phyloP scores from a whole-genome alignment of 2,329 filamentous ascomycete genomes.

The Grosmannia penicillata region DNA sequence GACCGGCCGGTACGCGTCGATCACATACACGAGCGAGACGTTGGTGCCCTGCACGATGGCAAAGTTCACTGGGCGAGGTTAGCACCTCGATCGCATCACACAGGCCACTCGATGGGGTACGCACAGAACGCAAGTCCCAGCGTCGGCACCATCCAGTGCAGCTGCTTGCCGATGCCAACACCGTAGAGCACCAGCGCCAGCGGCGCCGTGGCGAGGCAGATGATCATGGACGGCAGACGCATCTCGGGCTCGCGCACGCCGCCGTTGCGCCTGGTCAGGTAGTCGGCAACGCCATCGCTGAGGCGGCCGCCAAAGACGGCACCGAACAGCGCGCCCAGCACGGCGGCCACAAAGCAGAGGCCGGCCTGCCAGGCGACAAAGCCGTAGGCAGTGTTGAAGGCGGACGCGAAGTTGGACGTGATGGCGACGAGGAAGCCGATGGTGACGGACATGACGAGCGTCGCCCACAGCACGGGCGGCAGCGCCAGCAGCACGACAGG shows the following conservation, averaged over 20 bases:
- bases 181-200: constrained; percentile 30
- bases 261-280: constrained; percentile 33
- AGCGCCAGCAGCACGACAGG: constrained; percentile 34
- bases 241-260: constrained; percentile 41
- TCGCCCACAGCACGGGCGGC: constrained; percentile 39
- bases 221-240: constrained; percentile 37
- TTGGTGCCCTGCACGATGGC: constrained; percentile 23
- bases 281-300: constrained; percentile 31
- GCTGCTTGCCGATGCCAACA: constrained; percentile 27
- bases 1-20: constrained; percentile 42
- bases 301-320: constrained; percentile 34
- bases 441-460: constrained; percentile 36
- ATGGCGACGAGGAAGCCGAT: constrained; percentile 39
- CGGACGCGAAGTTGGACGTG: constrained; percentile 33
- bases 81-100: too few species aligned
- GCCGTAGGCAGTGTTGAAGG: constrained; percentile 25
- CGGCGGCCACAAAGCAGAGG: constrained; percentile 32
- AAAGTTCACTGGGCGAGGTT: constrained; percentile 31
- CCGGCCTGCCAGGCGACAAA: constrained; percentile 32
- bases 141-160: constrained; percentile 41
- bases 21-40: constrained; percentile 20
- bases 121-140: constrained; percentile 35
- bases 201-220: constrained; percentile 35
- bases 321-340: constrained; percentile 32
- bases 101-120: too few species aligned